Percentiles rank a stretch among this genome's conserved stretches.
These are phyloP conservation scores for Sphagnum fallax DNA, from an alignment of 228 moss, liverwort and hornwort species.

Conservation along the genomic window DNA sequence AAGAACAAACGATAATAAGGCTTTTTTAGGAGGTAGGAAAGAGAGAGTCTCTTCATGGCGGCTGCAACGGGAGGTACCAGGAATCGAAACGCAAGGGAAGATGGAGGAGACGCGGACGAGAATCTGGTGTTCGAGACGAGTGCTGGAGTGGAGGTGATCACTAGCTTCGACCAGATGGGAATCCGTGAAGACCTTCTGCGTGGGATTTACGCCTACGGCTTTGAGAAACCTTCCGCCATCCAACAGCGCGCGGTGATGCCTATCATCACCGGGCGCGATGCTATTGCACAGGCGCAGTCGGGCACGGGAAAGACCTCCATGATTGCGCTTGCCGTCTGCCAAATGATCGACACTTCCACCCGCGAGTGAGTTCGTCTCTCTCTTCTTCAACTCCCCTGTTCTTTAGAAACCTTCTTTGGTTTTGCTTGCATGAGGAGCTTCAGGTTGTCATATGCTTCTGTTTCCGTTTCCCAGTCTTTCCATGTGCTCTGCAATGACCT, in stretches of 20 bases:
- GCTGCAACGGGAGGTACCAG: slow-evolving; percentile 28
- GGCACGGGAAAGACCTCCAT: slow-evolving; percentile 98
- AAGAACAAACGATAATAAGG: too few species aligned
- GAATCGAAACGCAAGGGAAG: slow-evolving; percentile 58
- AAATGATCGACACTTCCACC: slow-evolving; percentile 86
- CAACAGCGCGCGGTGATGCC: slow-evolving; percentile 98
- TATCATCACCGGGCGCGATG: slow-evolving; percentile 84
- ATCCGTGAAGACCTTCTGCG: slow-evolving; percentile 84
- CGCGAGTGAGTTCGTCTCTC: slow-evolving; percentile 68
- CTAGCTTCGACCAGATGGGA: slow-evolving; percentile 97
- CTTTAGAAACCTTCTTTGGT: too few species aligned
- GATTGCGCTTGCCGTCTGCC: slow-evolving; percentile 96
- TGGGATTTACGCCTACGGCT: slow-evolving; percentile 90
- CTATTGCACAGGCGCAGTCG: slow-evolving; percentile 97
- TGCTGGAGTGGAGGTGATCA: slow-evolving; percentile 88
- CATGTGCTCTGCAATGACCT: too few species aligned
- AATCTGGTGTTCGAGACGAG: slow-evolving; percentile 92
- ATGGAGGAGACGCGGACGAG: slow-evolving; percentile 55
- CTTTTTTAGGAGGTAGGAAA: too few species aligned
- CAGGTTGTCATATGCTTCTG: too few species aligned
- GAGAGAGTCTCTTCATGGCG: not conserved
- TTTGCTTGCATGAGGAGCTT: too few species aligned
- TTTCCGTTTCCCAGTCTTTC: too few species aligned
- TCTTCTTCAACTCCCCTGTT: not conserved
- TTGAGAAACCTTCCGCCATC: slow-evolving; percentile 97